Percentiles rank a stretch among this genome's conserved stretches.
These are phyloP conservation scores for Dryadomyces sulphureus DNA, from an alignment of 2,329 filamentous ascomycete species.

Conservation along the genomic window DNA sequence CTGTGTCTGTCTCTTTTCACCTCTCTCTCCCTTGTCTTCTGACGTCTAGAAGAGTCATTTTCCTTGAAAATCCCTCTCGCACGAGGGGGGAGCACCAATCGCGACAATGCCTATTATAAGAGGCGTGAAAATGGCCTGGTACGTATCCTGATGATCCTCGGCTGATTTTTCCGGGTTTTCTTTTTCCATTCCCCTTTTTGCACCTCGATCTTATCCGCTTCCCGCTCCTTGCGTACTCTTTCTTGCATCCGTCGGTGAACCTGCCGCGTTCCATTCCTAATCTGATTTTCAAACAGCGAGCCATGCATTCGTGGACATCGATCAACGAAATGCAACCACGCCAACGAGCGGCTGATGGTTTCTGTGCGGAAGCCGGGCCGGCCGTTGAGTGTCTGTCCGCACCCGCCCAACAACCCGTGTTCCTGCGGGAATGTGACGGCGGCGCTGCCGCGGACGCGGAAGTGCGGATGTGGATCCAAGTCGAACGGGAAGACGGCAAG, in stretches of 20 bases:
- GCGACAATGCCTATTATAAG: conserved; percentile 51
- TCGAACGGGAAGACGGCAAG: conserved; percentile 16
- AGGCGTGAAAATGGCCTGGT: conserved; percentile 62
- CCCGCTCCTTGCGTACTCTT: neutral
- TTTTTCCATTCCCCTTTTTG: conserved; percentile 1
- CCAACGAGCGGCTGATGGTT: conserved; percentile 51
- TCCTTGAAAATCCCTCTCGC: too few species aligned
- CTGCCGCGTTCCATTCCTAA: neutral
- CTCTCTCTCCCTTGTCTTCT: neutral
- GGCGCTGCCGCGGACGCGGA: conserved; percentile 43
- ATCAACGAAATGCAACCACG: conserved; percentile 60
- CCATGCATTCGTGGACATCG: conserved; percentile 64
- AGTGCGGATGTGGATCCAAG: conserved; percentile 30
- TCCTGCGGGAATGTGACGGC: conserved; percentile 49
- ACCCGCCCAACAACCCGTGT: conserved; percentile 46
- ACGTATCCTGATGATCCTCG: too few species aligned
- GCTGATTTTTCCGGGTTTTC: neutral
- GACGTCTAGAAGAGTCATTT: neutral
- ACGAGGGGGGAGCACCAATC: neutral
- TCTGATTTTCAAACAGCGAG: conserved; percentile 32
- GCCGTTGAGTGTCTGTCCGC: conserved; percentile 54
- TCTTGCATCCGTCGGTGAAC: too few species aligned
- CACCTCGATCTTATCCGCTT: neutral
- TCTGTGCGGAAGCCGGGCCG: conserved; percentile 59
- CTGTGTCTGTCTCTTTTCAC: neutral